Conservation (phyloP, 805 yeast genomes). For the Jamesozyma spencerorum region DNA sequence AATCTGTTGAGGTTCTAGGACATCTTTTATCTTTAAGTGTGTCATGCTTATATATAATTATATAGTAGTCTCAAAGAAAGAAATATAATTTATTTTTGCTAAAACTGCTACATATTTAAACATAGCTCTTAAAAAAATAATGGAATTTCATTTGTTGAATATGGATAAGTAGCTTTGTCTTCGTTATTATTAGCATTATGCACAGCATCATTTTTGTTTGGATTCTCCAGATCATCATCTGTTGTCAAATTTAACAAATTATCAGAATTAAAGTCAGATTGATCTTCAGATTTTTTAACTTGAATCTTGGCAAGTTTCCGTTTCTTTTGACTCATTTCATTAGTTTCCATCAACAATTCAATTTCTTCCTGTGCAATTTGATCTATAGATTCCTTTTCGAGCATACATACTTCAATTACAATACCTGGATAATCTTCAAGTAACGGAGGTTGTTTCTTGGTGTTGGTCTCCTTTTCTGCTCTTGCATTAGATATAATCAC, state of each 20-base stretch:
- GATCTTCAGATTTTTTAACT: not conserved
- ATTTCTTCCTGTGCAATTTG: slow-evolving; percentile 18
- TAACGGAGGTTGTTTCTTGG: slow-evolving; percentile 10
- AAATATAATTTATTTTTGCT: slow-evolving; percentile 5
- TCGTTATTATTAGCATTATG: not conserved
- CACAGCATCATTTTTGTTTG: not conserved
- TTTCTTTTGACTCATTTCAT: slow-evolving; percentile 6
- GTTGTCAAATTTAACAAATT: slow-evolving; percentile 1
- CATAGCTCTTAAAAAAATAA: slow-evolving; percentile 9
- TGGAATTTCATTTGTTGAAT: slow-evolving; percentile 11
- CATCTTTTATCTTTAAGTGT: slow-evolving; percentile 2
- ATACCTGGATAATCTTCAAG: slow-evolving; percentile 35
- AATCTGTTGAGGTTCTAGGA: not conserved
- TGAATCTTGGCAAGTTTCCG: not conserved
- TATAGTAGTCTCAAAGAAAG: slow-evolving; percentile 3
- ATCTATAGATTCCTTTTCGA: slow-evolving; percentile 28
- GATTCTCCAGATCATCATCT: not conserved
- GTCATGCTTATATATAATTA: slow-evolving; percentile 3
- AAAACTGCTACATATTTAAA: not conserved
- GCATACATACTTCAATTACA: slow-evolving; percentile 32
- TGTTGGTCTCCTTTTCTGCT: not conserved
- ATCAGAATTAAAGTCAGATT: not conserved
- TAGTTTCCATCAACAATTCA: slow-evolving; percentile 19
- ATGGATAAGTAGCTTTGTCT: not conserved
- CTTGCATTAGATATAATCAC: slow-evolving; percentile 18